Evolutionary conservation across 192 early-diverging fungal species (phyloP), one percentile per base, ranked within the genome.

Genomic region (Gryganskiella cystojenkinii): DNA sequence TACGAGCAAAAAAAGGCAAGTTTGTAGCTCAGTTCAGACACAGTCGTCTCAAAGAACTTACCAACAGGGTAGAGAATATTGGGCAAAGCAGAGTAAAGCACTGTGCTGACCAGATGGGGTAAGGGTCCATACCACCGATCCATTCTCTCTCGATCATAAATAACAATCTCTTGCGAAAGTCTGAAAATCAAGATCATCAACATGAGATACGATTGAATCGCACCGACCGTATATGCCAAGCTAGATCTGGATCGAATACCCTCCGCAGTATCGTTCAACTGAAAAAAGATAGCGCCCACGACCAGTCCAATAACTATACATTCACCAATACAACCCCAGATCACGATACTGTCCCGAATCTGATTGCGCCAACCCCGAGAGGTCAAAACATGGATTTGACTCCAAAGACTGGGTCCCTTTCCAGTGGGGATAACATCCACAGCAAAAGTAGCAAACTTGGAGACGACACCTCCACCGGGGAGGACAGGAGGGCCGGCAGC

Each of bases 71-170:
- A 78, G 2, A 78, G 30, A 22, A 67, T 69, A 28, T 78, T 78
- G 37, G 74, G 55, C n/a, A 52, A 46, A 13, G 66, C 55, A 4
- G 74, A 53, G 42, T 59, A 78, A 9, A 78, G 25, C 4, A 56
- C 44, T 13, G 59, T 69, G 15, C 74, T 78, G 40, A 78, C 28
- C 2, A 78, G 46, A 54, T 78, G 74, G 15, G 74, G 74, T 24
- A 78, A 13, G 30, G 74, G 74, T 45, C 67, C 61, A 52, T 78
- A 78, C 74, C 74, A 78, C 17, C 74, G 44, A 28, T 78, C 74
- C 60, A 78, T 78, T 2, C 74, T 57, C 67, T 78, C 74, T 4
- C 74, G 74, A 53, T 78, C 74, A 30, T 78, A 78, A 35, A 78
- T 44, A 1, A 64, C 61, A 49, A 78, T 78, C n/a, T 69, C 74